Evolutionary conservation across 148 eudicot genomes (phyloP).

Genomic region (Amaranthus hypochondriacus): DNA sequence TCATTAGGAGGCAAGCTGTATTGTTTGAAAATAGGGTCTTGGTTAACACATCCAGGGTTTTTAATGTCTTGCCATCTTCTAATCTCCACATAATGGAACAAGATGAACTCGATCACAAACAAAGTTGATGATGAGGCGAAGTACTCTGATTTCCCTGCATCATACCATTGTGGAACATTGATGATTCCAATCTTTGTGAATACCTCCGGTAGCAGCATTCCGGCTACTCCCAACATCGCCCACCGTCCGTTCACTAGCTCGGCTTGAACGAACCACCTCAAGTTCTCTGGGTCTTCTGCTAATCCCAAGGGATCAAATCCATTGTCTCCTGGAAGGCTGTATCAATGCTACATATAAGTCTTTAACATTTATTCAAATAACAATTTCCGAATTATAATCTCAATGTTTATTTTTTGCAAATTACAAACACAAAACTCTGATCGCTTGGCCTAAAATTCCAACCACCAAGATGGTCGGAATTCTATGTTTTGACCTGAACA

Average conservation of each 20-base stretch:
- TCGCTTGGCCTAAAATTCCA: no score
- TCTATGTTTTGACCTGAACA: no score
- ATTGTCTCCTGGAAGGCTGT: conserved; percentile 95
- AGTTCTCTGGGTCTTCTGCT: conserved; percentile 95
- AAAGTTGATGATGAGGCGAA: conserved; percentile 93
- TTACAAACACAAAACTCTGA: neutral
- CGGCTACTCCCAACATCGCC: conserved; percentile 97
- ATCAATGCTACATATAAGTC: neutral
- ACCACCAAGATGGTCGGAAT: no score
- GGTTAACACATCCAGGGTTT: conserved; percentile 98
- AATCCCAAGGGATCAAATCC: conserved; percentile 94
- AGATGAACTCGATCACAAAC: conserved; percentile 91
- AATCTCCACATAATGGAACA: conserved; percentile 97
- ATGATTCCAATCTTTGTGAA: conserved; percentile 68
- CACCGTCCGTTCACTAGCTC: conserved; percentile 91
- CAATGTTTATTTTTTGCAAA: no score
- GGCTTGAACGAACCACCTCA: conserved; percentile 89
- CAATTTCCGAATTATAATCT: neutral
- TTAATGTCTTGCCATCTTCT: conserved; percentile 98
- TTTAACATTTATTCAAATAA: neutral
- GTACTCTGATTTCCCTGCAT: conserved; percentile 86
- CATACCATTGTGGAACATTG: conserved; percentile 81
- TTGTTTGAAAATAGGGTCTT: conserved; percentile 95
- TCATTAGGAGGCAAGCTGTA: conserved; percentile 89
- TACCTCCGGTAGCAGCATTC: conserved; percentile 91